These are phyloP conservation scores for Macadamia tetraphylla DNA, from an alignment of 164 flowering plant species.

Conservation along the genomic window DNA sequence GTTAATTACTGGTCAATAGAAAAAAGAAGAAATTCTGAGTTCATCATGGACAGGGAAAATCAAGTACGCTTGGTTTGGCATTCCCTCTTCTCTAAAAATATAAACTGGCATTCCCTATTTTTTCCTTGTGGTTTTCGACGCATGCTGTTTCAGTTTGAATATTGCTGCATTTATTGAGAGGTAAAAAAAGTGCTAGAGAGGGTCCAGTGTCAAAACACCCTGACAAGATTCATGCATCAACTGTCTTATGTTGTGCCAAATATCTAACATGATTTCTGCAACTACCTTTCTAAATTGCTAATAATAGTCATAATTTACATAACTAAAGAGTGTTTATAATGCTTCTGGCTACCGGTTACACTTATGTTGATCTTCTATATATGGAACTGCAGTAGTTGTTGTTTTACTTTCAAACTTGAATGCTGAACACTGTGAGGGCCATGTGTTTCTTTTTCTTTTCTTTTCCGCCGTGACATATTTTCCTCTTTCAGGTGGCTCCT, in stretches of 20 bases:
- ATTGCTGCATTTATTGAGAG: background rate
- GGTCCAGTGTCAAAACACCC: background rate
- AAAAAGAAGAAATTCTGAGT: too few species aligned
- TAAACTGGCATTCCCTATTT: too few species aligned
- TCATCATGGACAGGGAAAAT: too few species aligned
- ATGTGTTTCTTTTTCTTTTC: background rate
- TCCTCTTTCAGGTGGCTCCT: slow-evolving; percentile 55
- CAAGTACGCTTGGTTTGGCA: too few species aligned
- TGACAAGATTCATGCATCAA: background rate
- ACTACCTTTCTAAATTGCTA: too few species aligned
- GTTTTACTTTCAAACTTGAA: background rate
- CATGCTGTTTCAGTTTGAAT: background rate
- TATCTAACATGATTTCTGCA: background rate
- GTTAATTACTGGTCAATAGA: too few species aligned
- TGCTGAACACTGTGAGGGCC: background rate
- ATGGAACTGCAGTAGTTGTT: too few species aligned
- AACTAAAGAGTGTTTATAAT: background rate
- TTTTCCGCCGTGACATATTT: background rate
- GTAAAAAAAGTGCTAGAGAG: background rate
- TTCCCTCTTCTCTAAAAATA: too few species aligned
- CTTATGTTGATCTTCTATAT: background rate
- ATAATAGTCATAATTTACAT: background rate
- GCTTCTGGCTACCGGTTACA: background rate
- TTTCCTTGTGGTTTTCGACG: too few species aligned
- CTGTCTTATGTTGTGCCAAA: background rate